Percentiles rank a stretch among this genome's conserved stretches.
These are phyloP conservation scores for Claviceps capensis DNA, from an alignment of 2,329 filamentous ascomycete genomes.

Conservation along the genomic window DNA sequence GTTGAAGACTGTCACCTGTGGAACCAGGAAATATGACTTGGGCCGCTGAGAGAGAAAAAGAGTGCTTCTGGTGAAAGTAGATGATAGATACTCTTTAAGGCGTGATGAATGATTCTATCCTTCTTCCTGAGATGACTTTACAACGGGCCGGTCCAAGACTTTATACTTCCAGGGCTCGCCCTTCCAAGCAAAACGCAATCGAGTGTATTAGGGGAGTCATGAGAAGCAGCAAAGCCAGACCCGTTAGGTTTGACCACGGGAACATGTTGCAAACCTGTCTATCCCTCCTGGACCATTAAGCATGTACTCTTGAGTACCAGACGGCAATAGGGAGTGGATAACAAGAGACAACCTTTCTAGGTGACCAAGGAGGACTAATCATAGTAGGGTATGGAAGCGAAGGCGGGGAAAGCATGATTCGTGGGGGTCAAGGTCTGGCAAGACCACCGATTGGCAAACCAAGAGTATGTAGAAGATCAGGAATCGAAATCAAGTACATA, in stretches of 20 bases:
- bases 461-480: neutral
- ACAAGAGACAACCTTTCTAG: too few species aligned
- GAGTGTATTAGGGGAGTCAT: neutral
- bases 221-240: neutral
- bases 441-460: too few species aligned
- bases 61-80: too few species aligned
- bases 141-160: slow-evolving; percentile 4
- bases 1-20: neutral
- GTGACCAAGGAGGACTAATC: too few species aligned
- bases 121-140: neutral
- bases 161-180: slow-evolving; percentile 5
- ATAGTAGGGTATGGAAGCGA: too few species aligned
- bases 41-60: neutral
- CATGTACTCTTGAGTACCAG: too few species aligned
- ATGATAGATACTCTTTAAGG: too few species aligned
- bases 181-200: neutral
- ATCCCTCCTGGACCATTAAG: too few species aligned
- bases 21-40: neutral
- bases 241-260: neutral
- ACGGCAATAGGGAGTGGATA: too few species aligned
- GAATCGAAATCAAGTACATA: neutral
- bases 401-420: too few species aligned
- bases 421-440: too few species aligned
- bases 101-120: neutral
- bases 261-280: too few species aligned